A percentile compares a stretch with the other conserved stretches of the same genome.
These are phyloP conservation scores for Ceratocystis destructans DNA, from an alignment of 2,329 filamentous ascomycete genomes.

Conservation along the genomic window DNA sequence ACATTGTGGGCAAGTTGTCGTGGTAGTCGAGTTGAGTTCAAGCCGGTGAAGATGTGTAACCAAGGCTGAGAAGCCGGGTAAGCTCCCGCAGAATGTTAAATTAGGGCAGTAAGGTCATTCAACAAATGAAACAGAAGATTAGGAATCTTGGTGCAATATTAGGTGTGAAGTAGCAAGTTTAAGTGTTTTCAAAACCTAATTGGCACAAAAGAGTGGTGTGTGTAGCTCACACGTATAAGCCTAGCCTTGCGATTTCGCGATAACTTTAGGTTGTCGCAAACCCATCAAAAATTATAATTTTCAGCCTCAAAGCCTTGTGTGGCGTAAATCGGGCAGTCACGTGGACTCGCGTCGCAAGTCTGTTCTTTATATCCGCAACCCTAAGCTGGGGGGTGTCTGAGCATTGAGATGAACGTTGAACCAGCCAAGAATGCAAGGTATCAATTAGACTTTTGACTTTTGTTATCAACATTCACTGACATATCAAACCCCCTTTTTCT, in stretches of 20 bases:
- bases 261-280: slow-evolving; percentile 13
- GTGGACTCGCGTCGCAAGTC: slow-evolving; percentile 10
- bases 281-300: slow-evolving; percentile 18
- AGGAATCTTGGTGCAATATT: neutral
- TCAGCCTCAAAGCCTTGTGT: slow-evolving; percentile 18
- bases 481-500: no score
- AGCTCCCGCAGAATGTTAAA: slow-evolving; percentile 14
- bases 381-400: neutral
- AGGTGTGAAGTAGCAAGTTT: neutral
- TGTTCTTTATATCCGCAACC: neutral
- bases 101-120: slow-evolving; percentile 12
- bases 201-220: slow-evolving; percentile 6
- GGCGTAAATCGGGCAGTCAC: slow-evolving; percentile 13
- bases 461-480: no score
- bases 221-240: slow-evolving; percentile 9
- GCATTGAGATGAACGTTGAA: no score
- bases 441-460: no score
- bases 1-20: slow-evolving; percentile 37
- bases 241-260: slow-evolving; percentile 15
- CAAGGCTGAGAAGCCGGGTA: slow-evolving; percentile 15
- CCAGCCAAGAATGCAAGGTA: no score
- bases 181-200: slow-evolving; percentile 13
- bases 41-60: slow-evolving; percentile 9
- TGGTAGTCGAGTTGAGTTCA: slow-evolving; percentile 2
- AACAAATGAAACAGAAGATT: slow-evolving; percentile 9